Conservation (phyloP, 768 basidiomycete genomes). For the Leccinum imitatum region DNA sequence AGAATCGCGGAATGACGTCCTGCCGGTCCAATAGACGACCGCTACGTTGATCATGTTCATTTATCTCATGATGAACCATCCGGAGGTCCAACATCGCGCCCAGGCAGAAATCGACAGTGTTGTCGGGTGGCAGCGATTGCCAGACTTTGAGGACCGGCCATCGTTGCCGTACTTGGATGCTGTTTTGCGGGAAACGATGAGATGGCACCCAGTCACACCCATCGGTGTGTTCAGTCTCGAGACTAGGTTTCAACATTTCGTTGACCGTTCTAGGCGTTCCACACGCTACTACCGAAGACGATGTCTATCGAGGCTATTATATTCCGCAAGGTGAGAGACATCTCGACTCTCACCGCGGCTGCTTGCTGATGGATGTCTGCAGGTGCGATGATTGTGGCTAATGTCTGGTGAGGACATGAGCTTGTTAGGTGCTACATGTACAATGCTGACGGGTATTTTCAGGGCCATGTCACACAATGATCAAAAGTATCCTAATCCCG, state of each 20-base stretch:
- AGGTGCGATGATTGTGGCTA: neutral
- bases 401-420: neutral
- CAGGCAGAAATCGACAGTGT: neutral
- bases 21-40: too few species aligned
- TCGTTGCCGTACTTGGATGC: neutral
- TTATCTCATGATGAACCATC: neutral
- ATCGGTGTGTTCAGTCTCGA: neutral
- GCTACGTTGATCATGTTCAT: too few species aligned
- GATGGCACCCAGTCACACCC: neutral
- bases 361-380: neutral
- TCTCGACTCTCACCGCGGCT: accelerated
- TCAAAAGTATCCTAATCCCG: neutral
- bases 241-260: neutral
- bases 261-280: neutral
- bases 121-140: neutral
- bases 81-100: neutral
- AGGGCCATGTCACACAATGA: neutral
- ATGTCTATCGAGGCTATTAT: neutral
- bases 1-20: too few species aligned
- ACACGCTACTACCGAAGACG: neutral
- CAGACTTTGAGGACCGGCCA: neutral
- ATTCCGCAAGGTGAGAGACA: neutral
- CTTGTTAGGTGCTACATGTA: too few species aligned
- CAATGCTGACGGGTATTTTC: neutral
- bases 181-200: neutral